Percentiles rank a stretch among this genome's conserved stretches.
Conservation (phyloP, 768 basidiomycete genomes). For the Amanita brunnescens region DNA sequence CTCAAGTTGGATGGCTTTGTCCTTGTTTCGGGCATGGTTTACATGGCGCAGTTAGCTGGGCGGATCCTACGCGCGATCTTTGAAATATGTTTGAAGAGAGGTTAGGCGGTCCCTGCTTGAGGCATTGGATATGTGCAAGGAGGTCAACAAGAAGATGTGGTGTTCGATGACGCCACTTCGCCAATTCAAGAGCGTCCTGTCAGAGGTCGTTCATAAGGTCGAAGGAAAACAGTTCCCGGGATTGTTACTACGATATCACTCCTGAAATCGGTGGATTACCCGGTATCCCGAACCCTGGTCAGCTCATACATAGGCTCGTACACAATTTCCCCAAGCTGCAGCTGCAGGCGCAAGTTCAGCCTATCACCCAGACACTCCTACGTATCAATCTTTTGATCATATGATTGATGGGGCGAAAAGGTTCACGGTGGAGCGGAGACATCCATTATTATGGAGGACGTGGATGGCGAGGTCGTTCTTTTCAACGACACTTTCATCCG, state of each 20-base stretch:
- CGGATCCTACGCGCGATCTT: constrained; percentile 93
- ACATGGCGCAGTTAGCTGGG: constrained; percentile 94
- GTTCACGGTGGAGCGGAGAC: constrained; percentile 83
- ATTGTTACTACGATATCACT: constrained; percentile 89
- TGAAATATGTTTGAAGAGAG: constrained; percentile 98
- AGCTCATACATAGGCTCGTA: constrained; percentile 88
- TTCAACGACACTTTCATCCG: constrained; percentile 93
- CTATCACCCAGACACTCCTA: constrained; percentile 88
- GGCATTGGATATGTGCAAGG: constrained; percentile 93
- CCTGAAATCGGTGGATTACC: constrained; percentile 95
- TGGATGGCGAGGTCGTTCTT: constrained; percentile 92
- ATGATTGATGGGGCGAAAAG: constrained; percentile 94
- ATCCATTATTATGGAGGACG: constrained; percentile 92
- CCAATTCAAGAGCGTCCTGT: constrained; percentile 88
- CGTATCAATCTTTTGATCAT: constrained; percentile 89
- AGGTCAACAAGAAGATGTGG: constrained; percentile 86
- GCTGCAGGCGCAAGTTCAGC: constrained; percentile 94
- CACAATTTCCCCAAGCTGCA: constrained; percentile 96
- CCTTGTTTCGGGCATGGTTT: constrained; percentile 88
- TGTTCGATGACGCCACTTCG: constrained; percentile 95
- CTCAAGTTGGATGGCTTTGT: constrained; percentile 91
- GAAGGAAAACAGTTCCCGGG: constrained; percentile 99
- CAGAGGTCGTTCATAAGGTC: constrained; percentile 80
- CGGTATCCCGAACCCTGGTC: constrained; percentile 89
- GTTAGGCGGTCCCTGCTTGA: constrained; percentile 90